These are phyloP conservation scores for Neophaeococcomyces aloes DNA, from an alignment of 2,329 filamentous ascomycete species.

Conservation along the genomic window DNA sequence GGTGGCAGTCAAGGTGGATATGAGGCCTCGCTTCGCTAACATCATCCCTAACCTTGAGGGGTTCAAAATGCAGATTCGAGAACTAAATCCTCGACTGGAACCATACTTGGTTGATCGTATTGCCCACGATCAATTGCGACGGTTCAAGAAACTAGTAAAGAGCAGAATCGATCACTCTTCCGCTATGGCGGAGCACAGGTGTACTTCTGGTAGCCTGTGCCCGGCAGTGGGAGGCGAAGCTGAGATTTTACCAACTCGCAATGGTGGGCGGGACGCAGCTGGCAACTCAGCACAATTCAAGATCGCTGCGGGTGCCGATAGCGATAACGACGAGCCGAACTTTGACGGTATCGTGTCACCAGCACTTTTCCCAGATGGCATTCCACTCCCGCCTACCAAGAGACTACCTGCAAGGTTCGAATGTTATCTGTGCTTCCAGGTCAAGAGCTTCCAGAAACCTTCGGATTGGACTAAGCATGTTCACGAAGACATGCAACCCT, in stretches of 20 bases:
- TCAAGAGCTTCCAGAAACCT: slow-evolving; percentile 78
- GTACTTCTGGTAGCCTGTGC: slow-evolving; percentile 54
- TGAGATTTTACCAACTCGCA: slow-evolving; percentile 48
- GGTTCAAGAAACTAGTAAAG: slow-evolving; percentile 68
- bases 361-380: slow-evolving; percentile 68
- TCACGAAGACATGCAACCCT: slow-evolving; percentile 85
- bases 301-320: slow-evolving; percentile 44
- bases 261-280: slow-evolving; percentile 46
- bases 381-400: slow-evolving; percentile 68
- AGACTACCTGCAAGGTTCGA: slow-evolving; percentile 78
- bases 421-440: slow-evolving; percentile 74
- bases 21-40: slow-evolving; percentile 51
- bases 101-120: slow-evolving; percentile 66
- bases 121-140: slow-evolving; percentile 65
- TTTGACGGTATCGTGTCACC: slow-evolving; percentile 57
- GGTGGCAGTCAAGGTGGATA: slow-evolving; percentile 41
- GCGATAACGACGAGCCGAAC: slow-evolving; percentile 58
- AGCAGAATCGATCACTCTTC: slow-evolving; percentile 59
- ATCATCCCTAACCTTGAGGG: slow-evolving; percentile 65
- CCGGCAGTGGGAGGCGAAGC: slow-evolving; percentile 56
- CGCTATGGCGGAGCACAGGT: slow-evolving; percentile 46
- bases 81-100: slow-evolving; percentile 63
- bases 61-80: slow-evolving; percentile 62
- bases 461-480: slow-evolving; percentile 97
- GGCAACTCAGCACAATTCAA: slow-evolving; percentile 45